These are phyloP conservation scores for Aspergillus fumigatiaffinis DNA, from an alignment of 2,329 filamentous ascomycete genomes.

Conservation along the genomic window DNA sequence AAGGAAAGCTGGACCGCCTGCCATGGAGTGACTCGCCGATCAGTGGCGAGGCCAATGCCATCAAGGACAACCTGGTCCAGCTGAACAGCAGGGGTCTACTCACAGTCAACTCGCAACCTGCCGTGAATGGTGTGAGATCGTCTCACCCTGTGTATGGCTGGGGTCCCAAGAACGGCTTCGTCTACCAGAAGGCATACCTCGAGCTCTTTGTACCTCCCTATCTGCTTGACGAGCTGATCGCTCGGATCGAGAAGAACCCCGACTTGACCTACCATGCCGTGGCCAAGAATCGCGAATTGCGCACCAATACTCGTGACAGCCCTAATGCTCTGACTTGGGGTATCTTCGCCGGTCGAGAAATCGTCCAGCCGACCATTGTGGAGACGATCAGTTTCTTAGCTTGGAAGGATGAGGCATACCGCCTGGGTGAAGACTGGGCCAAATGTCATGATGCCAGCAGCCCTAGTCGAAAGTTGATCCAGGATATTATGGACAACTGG, in stretches of 20 bases:
- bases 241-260: conserved; percentile 70
- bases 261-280: conserved; percentile 94
- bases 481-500: conserved; percentile 83
- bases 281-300: conserved; percentile 74
- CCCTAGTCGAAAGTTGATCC: conserved; percentile 74
- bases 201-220: conserved; percentile 83
- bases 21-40: conserved; percentile 94
- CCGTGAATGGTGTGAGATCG: conserved; percentile 86
- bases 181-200: conserved; percentile 97
- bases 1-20: conserved; percentile 72
- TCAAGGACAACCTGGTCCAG: conserved; percentile 71
- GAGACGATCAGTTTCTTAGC: conserved; percentile 96
- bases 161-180: conserved; percentile 92
- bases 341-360: conserved; percentile 97
- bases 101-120: conserved; percentile 96
- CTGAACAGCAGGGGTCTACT: conserved; percentile 84
- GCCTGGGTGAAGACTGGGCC: conserved; percentile 88
- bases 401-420: conserved; percentile 97
- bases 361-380: conserved; percentile 99
- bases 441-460: conserved; percentile 77
- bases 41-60: conserved; percentile 72
- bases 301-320: conserved; percentile 77
- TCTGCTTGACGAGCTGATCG: conserved; percentile 71
- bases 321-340: conserved; percentile 99
- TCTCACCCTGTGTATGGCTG: conserved; percentile 84